Base-by-base conservation (phyloP, 164 flowering plant genomes). In the Amborella trichopoda region DNA sequence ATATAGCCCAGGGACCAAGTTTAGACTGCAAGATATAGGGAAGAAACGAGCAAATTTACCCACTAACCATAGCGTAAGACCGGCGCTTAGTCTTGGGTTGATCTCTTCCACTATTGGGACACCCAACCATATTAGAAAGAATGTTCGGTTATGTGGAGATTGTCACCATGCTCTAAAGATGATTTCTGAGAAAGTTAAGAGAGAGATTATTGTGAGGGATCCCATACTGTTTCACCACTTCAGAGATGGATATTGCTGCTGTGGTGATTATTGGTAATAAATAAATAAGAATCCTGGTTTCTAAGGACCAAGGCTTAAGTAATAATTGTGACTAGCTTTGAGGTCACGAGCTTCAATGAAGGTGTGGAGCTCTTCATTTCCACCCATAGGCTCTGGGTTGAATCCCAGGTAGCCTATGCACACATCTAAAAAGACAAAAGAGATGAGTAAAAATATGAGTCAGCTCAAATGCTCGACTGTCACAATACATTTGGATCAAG, bases 221-320 rank as follows among this genome's bases (percentile, higher is more conserved):
- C 45, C 73, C 6, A 78, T 65, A 48, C 47, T 76, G 2, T 80
- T 55, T 63, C 88, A 80, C 59, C 81, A 71, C 65, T 76, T 83
- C 62, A 61, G 24, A 49, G 58, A 70, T 41, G 94, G 85, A 16
- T 18, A 6, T 6, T 83, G 93, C 61, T 77, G 76, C 11, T 79
- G 91, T 49, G 59, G 75, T 23, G 81, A 75, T 65, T 79, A 79
- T 47, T 82, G 86, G 91, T 77, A 59, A 75, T 14, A 16, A n/a
- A 14, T 30, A 30, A 9, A 30, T 30, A n/a, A n/a, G n/a, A n/a
- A n/a, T n/a, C n/a, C n/a, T n/a, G n/a, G n/a, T n/a, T n/a, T n/a
- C n/a, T n/a, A n/a, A n/a, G n/a, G n/a, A n/a, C n/a, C n/a, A n/a
- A n/a, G n/a, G n/a, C n/a, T n/a, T n/a, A n/a, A n/a, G n/a, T n/a